Percentiles rank a stretch among this genome's conserved stretches.
phyloP scores from a whole-genome alignment of 1,284 basidiomycete species.

The Puccinia hordei region DNA sequence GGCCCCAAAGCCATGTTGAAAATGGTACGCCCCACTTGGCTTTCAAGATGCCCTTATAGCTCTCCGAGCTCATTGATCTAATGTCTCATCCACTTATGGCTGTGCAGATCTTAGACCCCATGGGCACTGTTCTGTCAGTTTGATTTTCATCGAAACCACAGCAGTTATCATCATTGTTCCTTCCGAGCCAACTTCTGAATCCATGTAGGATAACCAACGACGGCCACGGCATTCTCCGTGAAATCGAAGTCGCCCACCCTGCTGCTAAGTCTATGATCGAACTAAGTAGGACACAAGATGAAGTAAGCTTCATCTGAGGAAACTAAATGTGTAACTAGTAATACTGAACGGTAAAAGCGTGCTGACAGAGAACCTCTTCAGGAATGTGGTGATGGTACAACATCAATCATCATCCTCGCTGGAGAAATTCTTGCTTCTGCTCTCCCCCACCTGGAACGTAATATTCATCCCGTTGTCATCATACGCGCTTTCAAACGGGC shows the following conservation, averaged over 20 bases:
- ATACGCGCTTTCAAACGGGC: conserved; percentile 97
- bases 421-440: conserved; percentile 99
- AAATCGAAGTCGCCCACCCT: conserved; percentile 97
- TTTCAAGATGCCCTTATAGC: background rate
- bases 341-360: background rate
- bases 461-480: conserved; percentile 98
- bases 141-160: background rate
- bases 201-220: conserved; percentile 82
- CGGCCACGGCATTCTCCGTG: conserved; percentile 93
- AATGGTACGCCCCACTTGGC: conserved; percentile 73
- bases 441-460: conserved; percentile 84
- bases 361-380: conserved; percentile 26
- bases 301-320: conserved; percentile 68
- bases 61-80: no score
- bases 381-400: conserved; percentile 5
- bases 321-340: background rate
- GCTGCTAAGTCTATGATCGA: conserved; percentile 99
- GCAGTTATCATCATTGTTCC: background rate
- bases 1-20: conserved; percentile 98
- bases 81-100: background rate
- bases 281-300: conserved; percentile 92
- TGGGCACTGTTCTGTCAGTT: conserved; percentile 89
- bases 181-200: conserved; percentile 33
- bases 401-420: conserved; percentile 63
- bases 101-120: conserved; percentile 64